These are phyloP conservation scores for Cytospora mali DNA, from an alignment of 2,329 filamentous ascomycete genomes.

Conservation along the genomic window DNA sequence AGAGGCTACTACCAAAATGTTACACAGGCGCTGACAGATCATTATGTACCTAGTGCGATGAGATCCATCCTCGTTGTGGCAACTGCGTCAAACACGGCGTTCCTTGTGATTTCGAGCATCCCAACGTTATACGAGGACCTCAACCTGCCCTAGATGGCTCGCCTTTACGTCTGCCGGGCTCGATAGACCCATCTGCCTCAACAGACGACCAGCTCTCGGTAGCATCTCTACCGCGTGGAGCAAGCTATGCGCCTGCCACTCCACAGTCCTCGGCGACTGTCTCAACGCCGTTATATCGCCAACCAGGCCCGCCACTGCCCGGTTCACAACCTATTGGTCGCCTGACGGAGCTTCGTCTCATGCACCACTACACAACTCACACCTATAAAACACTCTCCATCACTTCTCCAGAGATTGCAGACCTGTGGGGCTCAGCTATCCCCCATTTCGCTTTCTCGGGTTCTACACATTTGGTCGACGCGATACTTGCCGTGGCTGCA, in stretches of 20 bases:
- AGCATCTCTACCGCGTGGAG: conserved; percentile 21
- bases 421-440: conserved; percentile 63
- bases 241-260: conserved; percentile 16
- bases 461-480: conserved; percentile 62
- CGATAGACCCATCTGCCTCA: conserved; percentile 22
- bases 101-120: conserved; percentile 64
- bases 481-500: conserved; percentile 65
- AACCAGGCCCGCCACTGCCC: conserved; percentile 41
- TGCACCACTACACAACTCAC: conserved; percentile 65
- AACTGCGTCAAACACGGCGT: conserved; percentile 71
- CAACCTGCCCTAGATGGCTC: conserved; percentile 37
- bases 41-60: conserved; percentile 56
- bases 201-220: conserved; percentile 8
- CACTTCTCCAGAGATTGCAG: conserved; percentile 52
- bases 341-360: conserved; percentile 62
- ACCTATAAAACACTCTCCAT: conserved; percentile 63
- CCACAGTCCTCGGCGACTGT: conserved; percentile 31
- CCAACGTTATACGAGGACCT: conserved; percentile 50
- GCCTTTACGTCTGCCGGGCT: conserved; percentile 7
- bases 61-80: conserved; percentile 65
- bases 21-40: background rate
- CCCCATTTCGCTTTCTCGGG: conserved; percentile 63
- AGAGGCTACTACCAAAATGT: background rate
- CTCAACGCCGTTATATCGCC: conserved; percentile 41
- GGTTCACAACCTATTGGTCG: conserved; percentile 45